Percentiles rank a stretch among this genome's conserved stretches.
These are phyloP conservation scores for Termitomyces sp. DNA, from an alignment of 768 basidiomycete species.

Conservation along the genomic window DNA sequence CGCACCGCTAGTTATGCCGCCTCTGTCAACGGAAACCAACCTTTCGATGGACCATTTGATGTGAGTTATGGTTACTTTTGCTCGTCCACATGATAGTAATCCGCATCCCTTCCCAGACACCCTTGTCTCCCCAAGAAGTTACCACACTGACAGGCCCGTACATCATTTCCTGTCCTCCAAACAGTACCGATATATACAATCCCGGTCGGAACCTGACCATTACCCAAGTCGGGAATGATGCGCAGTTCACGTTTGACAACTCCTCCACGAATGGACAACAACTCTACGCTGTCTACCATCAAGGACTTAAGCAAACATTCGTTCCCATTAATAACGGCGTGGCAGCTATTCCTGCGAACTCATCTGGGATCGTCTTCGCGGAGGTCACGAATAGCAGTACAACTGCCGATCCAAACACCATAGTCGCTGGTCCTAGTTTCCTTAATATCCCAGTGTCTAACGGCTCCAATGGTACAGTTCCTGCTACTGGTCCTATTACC, in stretches of 20 bases:
- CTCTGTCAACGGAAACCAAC: slow-evolving; percentile 26
- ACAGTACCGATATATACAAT: slow-evolving; percentile 35
- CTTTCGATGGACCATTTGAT: slow-evolving; percentile 41
- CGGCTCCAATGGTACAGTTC: slow-evolving; percentile 1
- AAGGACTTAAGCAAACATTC: slow-evolving; percentile 25
- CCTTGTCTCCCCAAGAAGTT: slow-evolving; percentile 14
- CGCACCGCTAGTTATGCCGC: slow-evolving; percentile 43
- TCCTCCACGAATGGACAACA: slow-evolving; percentile 2
- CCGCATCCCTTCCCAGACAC: slow-evolving; percentile 10
- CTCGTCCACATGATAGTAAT: neutral
- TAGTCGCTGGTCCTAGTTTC: slow-evolving; percentile 10
- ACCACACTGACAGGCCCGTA: slow-evolving; percentile 27
- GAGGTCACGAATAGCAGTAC: slow-evolving; percentile 9
- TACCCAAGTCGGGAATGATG: slow-evolving; percentile 20
- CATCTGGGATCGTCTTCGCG: slow-evolving; percentile 7
- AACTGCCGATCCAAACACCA: neutral
- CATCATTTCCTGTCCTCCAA: slow-evolving; percentile 41
- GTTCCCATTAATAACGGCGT: slow-evolving; percentile 9
- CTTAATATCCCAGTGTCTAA: slow-evolving; percentile 7
- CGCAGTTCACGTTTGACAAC: slow-evolving; percentile 18
- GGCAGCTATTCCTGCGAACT: slow-evolving; percentile 7
- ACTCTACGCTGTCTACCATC: slow-evolving; percentile 35
- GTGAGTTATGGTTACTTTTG: slow-evolving; percentile 12
- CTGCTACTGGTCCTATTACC: neutral
- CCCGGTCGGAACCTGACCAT: slow-evolving; percentile 36